phyloP scores from a whole-genome alignment of 805 yeast genomes.

The Lachancea nothofagi region DNA sequence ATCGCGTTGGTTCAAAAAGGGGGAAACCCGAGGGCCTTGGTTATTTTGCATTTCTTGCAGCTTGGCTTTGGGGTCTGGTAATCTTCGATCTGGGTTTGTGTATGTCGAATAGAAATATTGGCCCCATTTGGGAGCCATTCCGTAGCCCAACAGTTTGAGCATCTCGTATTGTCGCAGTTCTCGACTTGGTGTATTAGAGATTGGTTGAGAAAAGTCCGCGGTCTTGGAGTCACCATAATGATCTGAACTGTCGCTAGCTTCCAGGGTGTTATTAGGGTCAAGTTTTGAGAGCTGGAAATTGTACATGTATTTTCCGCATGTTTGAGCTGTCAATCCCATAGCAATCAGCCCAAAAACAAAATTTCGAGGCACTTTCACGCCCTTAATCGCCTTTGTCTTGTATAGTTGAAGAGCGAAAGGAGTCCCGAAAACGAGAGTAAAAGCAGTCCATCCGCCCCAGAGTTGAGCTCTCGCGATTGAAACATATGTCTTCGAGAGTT shows the following conservation, averaged over 20 bases:
- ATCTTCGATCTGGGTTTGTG: constrained; percentile 44
- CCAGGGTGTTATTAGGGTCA: constrained; percentile 25
- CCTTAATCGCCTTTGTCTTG: constrained; percentile 32
- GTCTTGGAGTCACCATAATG: constrained; percentile 2
- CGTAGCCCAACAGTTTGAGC: constrained; percentile 31
- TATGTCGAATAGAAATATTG: constrained; percentile 48
- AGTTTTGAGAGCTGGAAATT: constrained; percentile 26
- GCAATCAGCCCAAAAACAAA: constrained; percentile 39
- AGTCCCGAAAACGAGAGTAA: constrained; percentile 37
- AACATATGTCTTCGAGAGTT: constrained; percentile 37
- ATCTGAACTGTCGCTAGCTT: constrained; percentile 11
- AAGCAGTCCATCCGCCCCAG: constrained; percentile 38
- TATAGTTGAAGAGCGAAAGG: constrained; percentile 39
- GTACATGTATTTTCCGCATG: constrained; percentile 32
- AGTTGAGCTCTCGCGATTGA: constrained; percentile 34
- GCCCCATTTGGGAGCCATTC: constrained; percentile 40
- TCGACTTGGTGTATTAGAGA: no score
- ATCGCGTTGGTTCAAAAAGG: constrained; percentile 35
- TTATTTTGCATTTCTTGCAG: constrained; percentile 28
- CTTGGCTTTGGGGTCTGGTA: constrained; percentile 50
- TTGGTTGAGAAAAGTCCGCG: constrained; percentile 9
- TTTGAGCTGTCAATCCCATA: constrained; percentile 33
- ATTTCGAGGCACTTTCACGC: constrained; percentile 39
- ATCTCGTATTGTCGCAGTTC: constrained; percentile 29
- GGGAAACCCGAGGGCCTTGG: constrained; percentile 10